These are phyloP conservation scores for Arctostaphylos glauca DNA, from an alignment of 148 eudicot genomes.

Conservation along the genomic window DNA sequence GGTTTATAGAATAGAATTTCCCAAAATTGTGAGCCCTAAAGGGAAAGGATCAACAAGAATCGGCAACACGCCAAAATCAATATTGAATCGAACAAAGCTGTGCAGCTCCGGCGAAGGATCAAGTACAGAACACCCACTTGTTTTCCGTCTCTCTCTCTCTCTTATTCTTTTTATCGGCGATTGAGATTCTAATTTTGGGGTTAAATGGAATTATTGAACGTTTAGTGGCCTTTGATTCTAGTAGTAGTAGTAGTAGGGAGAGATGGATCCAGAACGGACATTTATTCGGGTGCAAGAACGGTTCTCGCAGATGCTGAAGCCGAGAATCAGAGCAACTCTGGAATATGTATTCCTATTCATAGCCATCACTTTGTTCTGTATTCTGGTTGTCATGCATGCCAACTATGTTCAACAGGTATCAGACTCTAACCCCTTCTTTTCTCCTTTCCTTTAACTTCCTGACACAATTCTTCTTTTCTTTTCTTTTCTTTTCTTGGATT, in stretches of 20 bases:
- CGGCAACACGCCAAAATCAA: no score
- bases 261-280: constrained; percentile 92
- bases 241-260: background rate
- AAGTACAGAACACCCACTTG: no score
- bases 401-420: constrained; percentile 93
- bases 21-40: no score
- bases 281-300: constrained; percentile 95
- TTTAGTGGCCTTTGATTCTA: no score
- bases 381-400: constrained; percentile 97
- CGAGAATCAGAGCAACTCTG: constrained; percentile 56
- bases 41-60: no score
- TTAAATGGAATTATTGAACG: no score
- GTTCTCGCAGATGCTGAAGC: constrained; percentile 78
- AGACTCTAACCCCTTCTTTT: background rate
- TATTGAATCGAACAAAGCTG: no score
- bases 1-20: no score
- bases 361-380: constrained; percentile 77
- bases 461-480: background rate
- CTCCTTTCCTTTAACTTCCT: background rate
- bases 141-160: no score
- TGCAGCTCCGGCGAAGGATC: no score
- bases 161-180: no score
- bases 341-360: constrained; percentile 69
- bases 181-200: no score
- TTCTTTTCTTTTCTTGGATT: background rate